Evolutionary conservation across 129 eudicot species (phyloP), one percentile per base, ranked within the genome.

Genomic region (Apium graveolens): DNA sequence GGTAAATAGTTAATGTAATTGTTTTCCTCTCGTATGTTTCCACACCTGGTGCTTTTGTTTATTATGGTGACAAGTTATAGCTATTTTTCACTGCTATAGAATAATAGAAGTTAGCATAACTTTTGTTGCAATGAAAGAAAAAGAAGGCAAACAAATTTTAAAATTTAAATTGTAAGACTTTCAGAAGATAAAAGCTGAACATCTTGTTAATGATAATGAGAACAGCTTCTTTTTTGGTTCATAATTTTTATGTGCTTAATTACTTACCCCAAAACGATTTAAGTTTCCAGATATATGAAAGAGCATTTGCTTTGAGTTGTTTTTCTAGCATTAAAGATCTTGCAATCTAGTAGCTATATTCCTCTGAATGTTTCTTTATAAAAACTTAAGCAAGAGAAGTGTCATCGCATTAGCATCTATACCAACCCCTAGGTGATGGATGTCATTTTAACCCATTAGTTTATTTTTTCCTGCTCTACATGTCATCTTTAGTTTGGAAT

Each of bases 1-100:
- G 97, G 99, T 96, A 82, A 57, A 27, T 48, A 24, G 34, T 41
- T 73, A 11, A 44, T 44, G 5, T 43, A 0, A 43, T 43, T 6
- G 21, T 16, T 45, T 32, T 13, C n/a, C 38, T 43, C 27, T 27
- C 13, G 39, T 12, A 20, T 38, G 10, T 43, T 44, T 73, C 57
- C 11, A 4, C 18, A 43, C 38, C 35, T 73, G 57, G 14, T 73
- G 37, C 37, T 73, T 73, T 73, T 26, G 39, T 11, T 43, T 11
- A 20, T 37, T n/a, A 38, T 37, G 48, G 39, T 27, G 71, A 31
- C 71, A 65, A 65, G 14, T 65, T 6, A 31, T 57, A 57, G 66
- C 32, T 57, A 1, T 21, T 57, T 57, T 57, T 57, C 70, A 4
- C 24, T 65, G 71, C 71, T n/a, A 70, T n/a, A n/a, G n/a, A n/a